Percentiles rank a stretch among this genome's conserved stretches.
Evolutionary conservation across 2,329 filamentous ascomycete species (phyloP).

Genomic region (Sclerotinia subarctica): DNA sequence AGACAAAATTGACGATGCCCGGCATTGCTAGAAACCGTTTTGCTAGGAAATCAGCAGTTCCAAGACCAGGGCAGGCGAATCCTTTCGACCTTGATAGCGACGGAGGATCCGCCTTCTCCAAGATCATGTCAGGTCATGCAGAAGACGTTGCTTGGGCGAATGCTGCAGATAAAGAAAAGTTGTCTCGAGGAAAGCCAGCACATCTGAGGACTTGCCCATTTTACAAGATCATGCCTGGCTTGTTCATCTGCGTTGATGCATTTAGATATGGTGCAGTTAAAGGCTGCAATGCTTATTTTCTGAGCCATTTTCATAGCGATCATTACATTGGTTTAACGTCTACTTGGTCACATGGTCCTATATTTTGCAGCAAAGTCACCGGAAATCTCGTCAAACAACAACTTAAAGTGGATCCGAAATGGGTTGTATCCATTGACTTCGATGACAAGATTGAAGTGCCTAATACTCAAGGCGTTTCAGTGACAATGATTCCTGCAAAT

Average conservation of each 20-base stretch:
- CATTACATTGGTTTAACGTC: conserved; percentile 91
- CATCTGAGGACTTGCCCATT: conserved; percentile 93
- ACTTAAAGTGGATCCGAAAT: conserved; percentile 79
- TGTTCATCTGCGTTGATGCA: conserved; percentile 91
- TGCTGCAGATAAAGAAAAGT: conserved; percentile 75
- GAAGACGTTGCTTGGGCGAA: conserved; percentile 88
- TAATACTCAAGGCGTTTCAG: conserved; percentile 74
- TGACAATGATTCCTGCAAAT: conserved; percentile 95
- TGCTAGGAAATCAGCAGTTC: conserved; percentile 60
- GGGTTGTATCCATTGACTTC: conserved; percentile 81
- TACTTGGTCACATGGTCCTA: conserved; percentile 88
- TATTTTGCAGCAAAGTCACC: conserved; percentile 93
- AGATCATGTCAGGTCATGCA: conserved; percentile 87
- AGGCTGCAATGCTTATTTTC: conserved; percentile 89
- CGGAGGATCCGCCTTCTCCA: conserved; percentile 75
- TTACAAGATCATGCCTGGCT: conserved; percentile 95
- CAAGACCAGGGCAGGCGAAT: conserved; percentile 76
- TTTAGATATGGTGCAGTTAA: conserved; percentile 93
- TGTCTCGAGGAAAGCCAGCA: conserved; percentile 78
- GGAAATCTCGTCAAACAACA: conserved; percentile 85
- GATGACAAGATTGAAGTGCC: conserved; percentile 77
- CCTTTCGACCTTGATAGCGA: conserved; percentile 59
- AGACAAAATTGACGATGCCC: conserved; percentile 32
- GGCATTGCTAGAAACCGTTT: conserved; percentile 46
- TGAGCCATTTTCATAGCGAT: conserved; percentile 97